phyloP scores from a whole-genome alignment of 2,329 filamentous ascomycete species.

The Cytospora chrysosperma region DNA sequence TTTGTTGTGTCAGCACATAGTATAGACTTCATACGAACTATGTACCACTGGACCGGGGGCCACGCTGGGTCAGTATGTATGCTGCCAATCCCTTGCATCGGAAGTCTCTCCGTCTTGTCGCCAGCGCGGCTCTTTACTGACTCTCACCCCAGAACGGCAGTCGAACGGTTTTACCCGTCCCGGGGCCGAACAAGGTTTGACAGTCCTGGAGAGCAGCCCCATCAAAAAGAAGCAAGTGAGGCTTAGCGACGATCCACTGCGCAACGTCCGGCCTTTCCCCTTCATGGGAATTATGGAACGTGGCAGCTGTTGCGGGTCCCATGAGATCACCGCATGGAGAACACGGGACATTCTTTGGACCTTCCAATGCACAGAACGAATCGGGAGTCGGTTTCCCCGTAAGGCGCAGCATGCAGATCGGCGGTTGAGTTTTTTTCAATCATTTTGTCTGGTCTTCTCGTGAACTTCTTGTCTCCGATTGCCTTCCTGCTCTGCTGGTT shows the following conservation, averaged over 20 bases:
- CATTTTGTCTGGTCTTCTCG: neutral
- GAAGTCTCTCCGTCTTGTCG: too few relatives aligned
- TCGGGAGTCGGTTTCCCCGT: neutral
- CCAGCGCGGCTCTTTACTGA: too few relatives aligned
- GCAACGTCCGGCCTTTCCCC: neutral
- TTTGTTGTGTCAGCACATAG: too few relatives aligned
- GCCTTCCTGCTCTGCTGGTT: constrained; percentile 29
- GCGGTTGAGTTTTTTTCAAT: neutral
- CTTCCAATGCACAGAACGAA: neutral
- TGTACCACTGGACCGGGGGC: too few relatives aligned
- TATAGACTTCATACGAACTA: too few relatives aligned
- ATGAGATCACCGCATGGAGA: neutral
- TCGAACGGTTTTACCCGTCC: too few relatives aligned
- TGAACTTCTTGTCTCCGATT: neutral
- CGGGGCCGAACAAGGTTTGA: neutral
- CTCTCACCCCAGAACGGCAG: too few relatives aligned
- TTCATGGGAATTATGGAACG: neutral
- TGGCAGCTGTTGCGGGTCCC: neutral
- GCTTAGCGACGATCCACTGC: neutral
- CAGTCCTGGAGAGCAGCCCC: neutral
- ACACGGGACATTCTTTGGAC: neutral
- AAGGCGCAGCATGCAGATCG: neutral
- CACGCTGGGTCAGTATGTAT: too few relatives aligned
- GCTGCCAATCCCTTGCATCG: too few relatives aligned
- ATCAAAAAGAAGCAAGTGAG: neutral